Base-by-base conservation (phyloP, 768 basidiomycete species). In the Multifurca ochricompacta region DNA sequence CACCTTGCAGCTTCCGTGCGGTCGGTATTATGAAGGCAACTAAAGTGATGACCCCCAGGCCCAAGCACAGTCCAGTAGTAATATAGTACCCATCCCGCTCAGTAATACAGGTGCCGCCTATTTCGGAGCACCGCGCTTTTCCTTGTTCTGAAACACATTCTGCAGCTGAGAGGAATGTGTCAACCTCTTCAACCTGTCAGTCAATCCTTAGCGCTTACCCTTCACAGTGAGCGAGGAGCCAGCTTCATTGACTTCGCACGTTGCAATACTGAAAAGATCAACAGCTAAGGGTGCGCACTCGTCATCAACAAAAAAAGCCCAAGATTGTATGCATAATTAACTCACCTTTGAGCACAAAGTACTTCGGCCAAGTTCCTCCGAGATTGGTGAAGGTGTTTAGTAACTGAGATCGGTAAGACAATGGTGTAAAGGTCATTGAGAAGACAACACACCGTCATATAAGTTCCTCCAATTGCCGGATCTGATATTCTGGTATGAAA, bases 321-420 rank as follows among this genome's bases (percentile, higher is more conserved):
- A 14, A n/a, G 19, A 19, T 19, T 11, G 8, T 6, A 31, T n/a
- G 45, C 1, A 5, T 21, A 3, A 27, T 4, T 19, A 23, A 37
- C 49, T 62, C 23, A 78, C 89, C 92, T 73, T 92, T 91, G n/a
- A 99, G 76, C 36, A 99, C 85, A 63, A 97, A 94, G 72, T 83
- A 96, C 62, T 87, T 85, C 6, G 96, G 96, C 95, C 96, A 98
- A 3, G 96, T 99, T 19, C 96, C 96, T 39, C 96, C 96, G 62
- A 99, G 79, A 67, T 99, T 99, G 16, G 86, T 81, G 62, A 96
- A 91, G 14, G 96, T 99, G 68, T 97, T 97, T 39, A 99, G 71
- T 11, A 99, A 74, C 91, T 97, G 63, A 49, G 19, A 25, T 42
- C 28, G 30, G 16, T 30, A 28, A 47, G 42, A 16, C 18, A 19